Conservation (phyloP, 371 early-diverging fungal genomes). For the Rhizomucor pusillus region DNA sequence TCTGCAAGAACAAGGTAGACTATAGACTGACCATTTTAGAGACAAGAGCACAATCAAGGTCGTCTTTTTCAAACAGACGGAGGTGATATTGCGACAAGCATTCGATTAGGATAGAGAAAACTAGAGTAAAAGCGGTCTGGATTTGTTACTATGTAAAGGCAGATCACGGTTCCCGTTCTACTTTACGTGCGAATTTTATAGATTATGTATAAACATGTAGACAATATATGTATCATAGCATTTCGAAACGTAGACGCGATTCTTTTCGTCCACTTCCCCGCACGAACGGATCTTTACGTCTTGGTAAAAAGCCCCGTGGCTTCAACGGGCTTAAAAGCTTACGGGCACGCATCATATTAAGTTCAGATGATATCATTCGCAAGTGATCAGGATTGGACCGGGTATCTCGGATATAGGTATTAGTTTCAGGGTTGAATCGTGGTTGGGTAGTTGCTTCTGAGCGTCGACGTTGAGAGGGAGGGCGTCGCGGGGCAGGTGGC, state of each 20-base stretch:
- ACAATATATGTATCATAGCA: constrained; percentile 3
- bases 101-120: too few species aligned
- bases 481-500: constrained; percentile 40
- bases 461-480: constrained; percentile 31
- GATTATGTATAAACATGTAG: too few species aligned
- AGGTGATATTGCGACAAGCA: too few species aligned
- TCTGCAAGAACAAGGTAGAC: too few species aligned
- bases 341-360: constrained; percentile 57
- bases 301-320: constrained; percentile 56
- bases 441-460: constrained; percentile 54
- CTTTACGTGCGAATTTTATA: too few species aligned
- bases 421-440: constrained; percentile 47
- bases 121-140: too few species aligned
- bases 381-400: constrained; percentile 61
- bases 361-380: constrained; percentile 59
- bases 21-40: too few species aligned
- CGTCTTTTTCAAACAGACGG: too few species aligned
- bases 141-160: too few species aligned
- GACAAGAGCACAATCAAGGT: too few species aligned
- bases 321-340: constrained; percentile 57
- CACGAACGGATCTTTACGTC: constrained; percentile 53
- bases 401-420: constrained; percentile 55
- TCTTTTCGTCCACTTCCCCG: constrained; percentile 27
- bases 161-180: too few species aligned
- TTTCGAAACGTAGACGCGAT: constrained; percentile 23